Conservation (phyloP, 768 basidiomycete genomes). For the Lactarius psammicola region DNA sequence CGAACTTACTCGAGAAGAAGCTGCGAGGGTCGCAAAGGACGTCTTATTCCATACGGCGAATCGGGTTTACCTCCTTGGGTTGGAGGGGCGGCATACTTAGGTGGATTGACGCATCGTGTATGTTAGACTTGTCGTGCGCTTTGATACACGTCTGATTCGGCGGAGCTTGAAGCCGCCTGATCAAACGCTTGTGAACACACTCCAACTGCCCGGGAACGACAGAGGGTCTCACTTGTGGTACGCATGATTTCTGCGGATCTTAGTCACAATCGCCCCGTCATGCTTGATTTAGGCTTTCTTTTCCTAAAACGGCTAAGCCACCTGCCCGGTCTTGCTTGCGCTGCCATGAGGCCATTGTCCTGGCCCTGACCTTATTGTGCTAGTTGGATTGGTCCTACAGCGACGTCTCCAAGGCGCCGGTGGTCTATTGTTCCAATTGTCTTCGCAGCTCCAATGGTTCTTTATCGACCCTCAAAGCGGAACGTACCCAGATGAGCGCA, state of each 20-base stretch:
- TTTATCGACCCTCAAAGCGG: not conserved
- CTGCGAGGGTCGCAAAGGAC: conserved; percentile 51
- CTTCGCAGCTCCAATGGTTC: not conserved
- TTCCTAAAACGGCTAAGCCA: not conserved
- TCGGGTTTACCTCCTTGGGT: conserved; percentile 55
- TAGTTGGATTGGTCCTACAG: not conserved
- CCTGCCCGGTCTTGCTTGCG: not conserved
- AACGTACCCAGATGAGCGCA: not conserved
- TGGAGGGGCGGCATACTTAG: conserved; percentile 35
- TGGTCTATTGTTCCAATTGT: not conserved
- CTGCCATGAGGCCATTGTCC: not conserved
- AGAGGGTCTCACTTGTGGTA: not conserved
- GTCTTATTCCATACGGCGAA: conserved; percentile 70
- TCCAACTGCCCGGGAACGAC: not conserved
- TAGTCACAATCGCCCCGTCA: not conserved
- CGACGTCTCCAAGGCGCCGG: not conserved
- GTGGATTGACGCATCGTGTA: not conserved
- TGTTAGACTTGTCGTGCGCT: not conserved
- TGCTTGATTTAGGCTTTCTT: not conserved
- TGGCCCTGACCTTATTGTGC: not conserved
- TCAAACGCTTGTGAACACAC: not conserved
- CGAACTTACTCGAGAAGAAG: conserved; percentile 56
- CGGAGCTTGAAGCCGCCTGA: not conserved
- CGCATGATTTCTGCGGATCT: too few relatives aligned
- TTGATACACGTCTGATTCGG: not conserved